Evolutionary conservation across 2,329 filamentous ascomycete genomes (phyloP).

Genomic region (Penicillium sp.): DNA sequence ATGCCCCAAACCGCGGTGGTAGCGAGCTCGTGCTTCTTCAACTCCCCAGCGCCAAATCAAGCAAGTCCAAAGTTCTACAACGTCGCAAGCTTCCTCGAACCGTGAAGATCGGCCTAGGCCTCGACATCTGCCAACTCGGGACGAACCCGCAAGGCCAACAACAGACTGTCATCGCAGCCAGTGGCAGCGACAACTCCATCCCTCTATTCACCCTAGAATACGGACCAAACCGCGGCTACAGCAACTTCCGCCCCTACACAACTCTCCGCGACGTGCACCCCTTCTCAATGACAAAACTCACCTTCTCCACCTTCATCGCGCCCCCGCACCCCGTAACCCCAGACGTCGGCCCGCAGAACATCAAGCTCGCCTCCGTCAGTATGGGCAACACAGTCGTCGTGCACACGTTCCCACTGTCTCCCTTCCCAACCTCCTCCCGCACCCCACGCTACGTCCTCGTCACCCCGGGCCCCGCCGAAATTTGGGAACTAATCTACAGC

Average conservation of each 20-base stretch:
- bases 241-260: conserved; percentile 49
- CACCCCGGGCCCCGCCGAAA: conserved; percentile 54
- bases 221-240: conserved; percentile 41
- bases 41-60: conserved; percentile 14
- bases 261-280: conserved; percentile 55
- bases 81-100: conserved; percentile 61
- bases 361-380: conserved; percentile 78
- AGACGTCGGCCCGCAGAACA: conserved; percentile 53
- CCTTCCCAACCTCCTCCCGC: conserved; percentile 40
- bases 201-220: conserved; percentile 76
- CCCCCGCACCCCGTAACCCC: conserved; percentile 49
- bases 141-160: conserved; percentile 59
- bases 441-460: conserved; percentile 68
- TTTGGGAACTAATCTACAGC: conserved; percentile 53
- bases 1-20: conserved; percentile 53
- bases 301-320: conserved; percentile 51
- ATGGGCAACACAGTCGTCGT: conserved; percentile 77
- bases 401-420: conserved; percentile 69
- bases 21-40: conserved; percentile 53
- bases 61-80: conserved; percentile 46
- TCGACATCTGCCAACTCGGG: conserved; percentile 71
- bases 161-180: conserved; percentile 78
- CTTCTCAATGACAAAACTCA: conserved; percentile 57
- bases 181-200: conserved; percentile 75
- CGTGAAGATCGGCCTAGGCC: conserved; percentile 70